Conservation (phyloP, 129 eudicot genomes). For the Escallonia herrerae region DNA sequence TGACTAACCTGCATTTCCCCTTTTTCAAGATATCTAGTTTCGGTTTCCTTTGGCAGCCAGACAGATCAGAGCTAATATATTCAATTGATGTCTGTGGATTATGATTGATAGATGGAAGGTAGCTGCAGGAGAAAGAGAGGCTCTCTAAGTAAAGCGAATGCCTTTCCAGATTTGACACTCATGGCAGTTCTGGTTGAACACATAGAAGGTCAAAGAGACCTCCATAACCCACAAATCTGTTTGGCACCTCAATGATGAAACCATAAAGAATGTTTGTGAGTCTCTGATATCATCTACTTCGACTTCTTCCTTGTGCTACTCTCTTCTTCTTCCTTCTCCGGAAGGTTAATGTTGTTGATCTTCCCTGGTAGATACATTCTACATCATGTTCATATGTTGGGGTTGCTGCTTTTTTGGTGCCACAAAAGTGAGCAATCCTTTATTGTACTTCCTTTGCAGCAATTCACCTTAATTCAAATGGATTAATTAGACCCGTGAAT, state of each 20-base stretch:
- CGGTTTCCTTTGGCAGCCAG: not conserved
- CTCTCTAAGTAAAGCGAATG: slow-evolving; percentile 29
- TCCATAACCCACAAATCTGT: slow-evolving; percentile 73
- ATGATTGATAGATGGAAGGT: slow-evolving; percentile 21
- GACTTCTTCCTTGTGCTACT: not conserved
- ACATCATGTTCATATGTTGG: slow-evolving; percentile 89
- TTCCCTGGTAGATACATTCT: slow-evolving; percentile 48
- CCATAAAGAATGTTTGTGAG: slow-evolving; percentile 87
- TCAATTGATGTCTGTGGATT: not conserved
- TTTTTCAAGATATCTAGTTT: no score
- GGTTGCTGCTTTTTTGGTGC: slow-evolving; percentile 93
- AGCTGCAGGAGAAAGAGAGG: slow-evolving; percentile 21
- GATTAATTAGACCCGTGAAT: not conserved
- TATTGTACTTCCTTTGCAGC: not conserved
- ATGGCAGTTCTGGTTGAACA: slow-evolving; percentile 93
- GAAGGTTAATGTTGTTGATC: not conserved
- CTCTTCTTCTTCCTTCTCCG: not conserved
- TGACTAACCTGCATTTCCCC: no score
- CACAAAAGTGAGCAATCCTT: slow-evolving; percentile 44
- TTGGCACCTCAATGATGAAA: slow-evolving; percentile 81
- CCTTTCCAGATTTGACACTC: slow-evolving; percentile 74
- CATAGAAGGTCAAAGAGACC: slow-evolving; percentile 82
- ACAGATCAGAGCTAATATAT: not conserved
- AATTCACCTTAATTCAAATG: no score
- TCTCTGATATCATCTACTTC: not conserved